Evolutionary conservation across 1,284 basidiomycete species (phyloP).

Genomic region (Volvariella volvacea): DNA sequence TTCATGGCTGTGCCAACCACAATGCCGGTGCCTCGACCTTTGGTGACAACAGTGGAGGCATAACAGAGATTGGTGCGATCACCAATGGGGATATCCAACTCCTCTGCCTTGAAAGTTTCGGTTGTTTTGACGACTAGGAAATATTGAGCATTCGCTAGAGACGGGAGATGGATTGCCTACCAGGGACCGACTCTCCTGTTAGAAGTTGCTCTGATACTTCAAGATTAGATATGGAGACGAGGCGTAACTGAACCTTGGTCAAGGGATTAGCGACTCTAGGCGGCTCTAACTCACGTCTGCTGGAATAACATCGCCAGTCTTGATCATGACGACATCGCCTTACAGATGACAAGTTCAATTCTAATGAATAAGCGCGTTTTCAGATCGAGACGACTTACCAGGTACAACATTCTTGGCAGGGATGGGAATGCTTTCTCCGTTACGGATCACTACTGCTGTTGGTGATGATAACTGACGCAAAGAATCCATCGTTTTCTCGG

Average conservation of each 20-base stretch:
- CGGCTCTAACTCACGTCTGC: conserved; percentile 56
- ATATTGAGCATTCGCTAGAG: background rate
- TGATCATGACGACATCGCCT: conserved; percentile 49
- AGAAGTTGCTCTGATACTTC: conserved; percentile 62
- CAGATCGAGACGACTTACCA: conserved; percentile 27
- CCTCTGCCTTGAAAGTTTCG: conserved; percentile 24
- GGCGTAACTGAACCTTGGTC: conserved; percentile 25
- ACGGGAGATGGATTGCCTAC: background rate
- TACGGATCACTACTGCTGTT: conserved; percentile 51
- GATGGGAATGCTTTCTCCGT: conserved; percentile 41
- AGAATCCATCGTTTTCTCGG: conserved; percentile 54
- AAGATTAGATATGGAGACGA: conserved; percentile 32
- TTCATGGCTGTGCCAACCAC: conserved; percentile 60
- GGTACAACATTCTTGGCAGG: conserved; percentile 56
- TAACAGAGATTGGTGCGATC: conserved; percentile 51
- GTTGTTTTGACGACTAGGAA: conserved; percentile 45
- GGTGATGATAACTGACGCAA: conserved; percentile 53
- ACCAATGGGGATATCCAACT: conserved; percentile 37
- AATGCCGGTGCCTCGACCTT: conserved; percentile 56
- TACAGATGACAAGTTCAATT: conserved; percentile 1
- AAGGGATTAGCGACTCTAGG: background rate
- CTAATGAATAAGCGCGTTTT: background rate
- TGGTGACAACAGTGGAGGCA: conserved; percentile 57
- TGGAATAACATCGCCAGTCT: conserved; percentile 54
- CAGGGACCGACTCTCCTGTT: conserved; percentile 62